phyloP scores from a whole-genome alignment of 208 protist species.

The Crithidia bombi region DNA sequence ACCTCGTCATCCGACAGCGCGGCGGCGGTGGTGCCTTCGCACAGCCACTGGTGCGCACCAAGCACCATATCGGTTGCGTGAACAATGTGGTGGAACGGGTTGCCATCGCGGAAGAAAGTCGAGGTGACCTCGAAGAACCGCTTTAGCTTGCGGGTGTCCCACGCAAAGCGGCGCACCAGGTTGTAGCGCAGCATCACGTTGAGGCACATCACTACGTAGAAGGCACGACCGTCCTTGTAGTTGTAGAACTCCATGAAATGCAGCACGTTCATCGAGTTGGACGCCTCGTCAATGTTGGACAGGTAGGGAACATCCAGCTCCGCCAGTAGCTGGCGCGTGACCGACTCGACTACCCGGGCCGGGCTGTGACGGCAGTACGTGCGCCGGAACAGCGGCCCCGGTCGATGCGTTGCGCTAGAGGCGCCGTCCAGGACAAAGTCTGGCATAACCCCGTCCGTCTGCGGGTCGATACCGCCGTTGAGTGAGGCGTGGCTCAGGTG shows the following conservation, averaged over 20 bases:
- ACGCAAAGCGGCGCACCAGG: constrained; percentile 58
- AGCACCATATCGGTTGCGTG: constrained; percentile 81
- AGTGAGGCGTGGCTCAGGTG: constrained; percentile 34
- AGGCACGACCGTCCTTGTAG: constrained; percentile 12
- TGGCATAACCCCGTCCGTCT: constrained; percentile 34
- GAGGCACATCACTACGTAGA: constrained; percentile 52
- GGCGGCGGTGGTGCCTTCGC: constrained; percentile 41
- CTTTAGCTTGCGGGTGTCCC: constrained; percentile 46
- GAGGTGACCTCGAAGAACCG: constrained; percentile 45
- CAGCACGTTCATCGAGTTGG: constrained; percentile 21
- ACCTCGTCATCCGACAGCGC: constrained; percentile 57
- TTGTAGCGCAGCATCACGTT: constrained; percentile 76
- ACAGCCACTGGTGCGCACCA: constrained; percentile 63
- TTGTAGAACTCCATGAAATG: constrained; percentile 22
- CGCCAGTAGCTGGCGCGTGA: constrained; percentile 35
- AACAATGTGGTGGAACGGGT: constrained; percentile 77
- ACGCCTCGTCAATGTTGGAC: constrained; percentile 37
- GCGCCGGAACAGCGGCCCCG: constrained; percentile 53
- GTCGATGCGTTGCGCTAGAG: constrained; percentile 1
- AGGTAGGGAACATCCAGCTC: constrained; percentile 51
- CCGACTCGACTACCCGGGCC: constrained; percentile 36
- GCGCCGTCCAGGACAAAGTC: constrained; percentile 35
- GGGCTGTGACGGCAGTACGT: constrained; percentile 45
- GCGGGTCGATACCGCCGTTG: constrained; percentile 30
- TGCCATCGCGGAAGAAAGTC: constrained; percentile 55